Conservation (phyloP, 176 grass and related monocot species). For the Oryza glaberrima region DNA sequence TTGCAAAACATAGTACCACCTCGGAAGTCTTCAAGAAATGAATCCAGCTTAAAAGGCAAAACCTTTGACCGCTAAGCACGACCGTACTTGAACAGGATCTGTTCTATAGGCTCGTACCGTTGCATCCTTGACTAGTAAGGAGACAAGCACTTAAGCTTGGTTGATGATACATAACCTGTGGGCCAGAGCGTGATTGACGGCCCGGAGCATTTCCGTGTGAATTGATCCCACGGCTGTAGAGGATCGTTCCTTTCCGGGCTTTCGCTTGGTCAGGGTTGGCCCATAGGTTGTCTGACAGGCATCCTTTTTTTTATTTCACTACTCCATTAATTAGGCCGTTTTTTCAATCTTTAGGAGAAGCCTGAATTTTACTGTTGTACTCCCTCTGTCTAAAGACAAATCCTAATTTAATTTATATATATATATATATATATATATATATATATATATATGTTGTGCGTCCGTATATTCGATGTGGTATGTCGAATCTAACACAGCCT, state of each 20-base stretch:
- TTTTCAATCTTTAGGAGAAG: too few species aligned
- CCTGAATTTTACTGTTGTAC: too few species aligned
- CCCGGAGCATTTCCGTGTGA: neutral
- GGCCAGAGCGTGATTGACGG: slow-evolving; percentile 61
- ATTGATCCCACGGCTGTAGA: neutral
- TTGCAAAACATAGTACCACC: too few species aligned
- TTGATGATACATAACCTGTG: slow-evolving; percentile 39
- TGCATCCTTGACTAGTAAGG: slow-evolving; percentile 42
- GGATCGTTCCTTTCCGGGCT: neutral
- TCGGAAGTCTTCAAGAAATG: too few species aligned
- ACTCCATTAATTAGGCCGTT: too few species aligned
- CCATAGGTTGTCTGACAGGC: slow-evolving; percentile 17
- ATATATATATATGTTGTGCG: too few species aligned
- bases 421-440: too few species aligned
- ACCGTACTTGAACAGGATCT: slow-evolving; percentile 72
- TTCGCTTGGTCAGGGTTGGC: neutral
- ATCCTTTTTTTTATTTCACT: neutral
- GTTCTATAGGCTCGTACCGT: slow-evolving; percentile 58
- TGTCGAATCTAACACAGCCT: too few species aligned
- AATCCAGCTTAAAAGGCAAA: too few species aligned
- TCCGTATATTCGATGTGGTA: too few species aligned
- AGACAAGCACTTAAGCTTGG: slow-evolving; percentile 46
- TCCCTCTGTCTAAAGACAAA: too few species aligned
- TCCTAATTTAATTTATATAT: too few species aligned
- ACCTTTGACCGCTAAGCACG: neutral